Evolutionary conservation across 805 yeast species (phyloP).

Genomic region (Monosporozyma servazzii): DNA sequence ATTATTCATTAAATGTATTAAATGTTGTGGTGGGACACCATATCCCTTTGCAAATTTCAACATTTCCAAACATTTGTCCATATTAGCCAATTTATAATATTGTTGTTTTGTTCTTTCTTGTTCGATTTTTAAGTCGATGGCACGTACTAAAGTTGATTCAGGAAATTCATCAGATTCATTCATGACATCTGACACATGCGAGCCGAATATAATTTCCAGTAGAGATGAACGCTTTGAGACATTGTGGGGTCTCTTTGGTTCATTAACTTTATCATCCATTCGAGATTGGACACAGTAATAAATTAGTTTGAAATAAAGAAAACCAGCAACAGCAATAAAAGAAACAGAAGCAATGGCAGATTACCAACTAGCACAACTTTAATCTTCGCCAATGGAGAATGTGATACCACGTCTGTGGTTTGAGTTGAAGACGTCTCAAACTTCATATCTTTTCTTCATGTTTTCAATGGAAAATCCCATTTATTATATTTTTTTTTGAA

Average conservation of each 20-base stretch:
- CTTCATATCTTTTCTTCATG: not conserved
- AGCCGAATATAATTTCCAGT: slow-evolving; percentile 39
- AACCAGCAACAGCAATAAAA: too few relatives aligned
- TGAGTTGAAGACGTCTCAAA: too few relatives aligned
- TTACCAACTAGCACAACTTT: not conserved
- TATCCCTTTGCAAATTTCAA: slow-evolving; percentile 50
- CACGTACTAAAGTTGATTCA: slow-evolving; percentile 12
- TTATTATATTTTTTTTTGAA: too few relatives aligned
- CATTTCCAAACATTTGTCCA: slow-evolving; percentile 51
- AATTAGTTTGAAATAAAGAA: not conserved
- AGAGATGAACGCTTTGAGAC: slow-evolving; percentile 6
- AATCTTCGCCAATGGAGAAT: not conserved
- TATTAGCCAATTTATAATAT: slow-evolving; percentile 54
- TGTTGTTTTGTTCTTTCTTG: slow-evolving; percentile 82
- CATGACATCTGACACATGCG: slow-evolving; percentile 37
- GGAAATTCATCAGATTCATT: slow-evolving; percentile 10
- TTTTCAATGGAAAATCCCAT: not conserved
- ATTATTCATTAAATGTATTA: slow-evolving; percentile 46
- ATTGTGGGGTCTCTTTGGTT: not conserved
- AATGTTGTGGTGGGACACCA: slow-evolving; percentile 54
- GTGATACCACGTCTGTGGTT: not conserved
- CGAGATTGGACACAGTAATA: not conserved
- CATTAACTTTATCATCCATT: not conserved
- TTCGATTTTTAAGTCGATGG: slow-evolving; percentile 52
- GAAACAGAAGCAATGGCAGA: too few relatives aligned